A percentile compares a stretch with the other conserved stretches of the same genome.
These are phyloP conservation scores for Viridothelium virens DNA, from an alignment of 495 filamentous ascomycete species.

Conservation along the genomic window DNA sequence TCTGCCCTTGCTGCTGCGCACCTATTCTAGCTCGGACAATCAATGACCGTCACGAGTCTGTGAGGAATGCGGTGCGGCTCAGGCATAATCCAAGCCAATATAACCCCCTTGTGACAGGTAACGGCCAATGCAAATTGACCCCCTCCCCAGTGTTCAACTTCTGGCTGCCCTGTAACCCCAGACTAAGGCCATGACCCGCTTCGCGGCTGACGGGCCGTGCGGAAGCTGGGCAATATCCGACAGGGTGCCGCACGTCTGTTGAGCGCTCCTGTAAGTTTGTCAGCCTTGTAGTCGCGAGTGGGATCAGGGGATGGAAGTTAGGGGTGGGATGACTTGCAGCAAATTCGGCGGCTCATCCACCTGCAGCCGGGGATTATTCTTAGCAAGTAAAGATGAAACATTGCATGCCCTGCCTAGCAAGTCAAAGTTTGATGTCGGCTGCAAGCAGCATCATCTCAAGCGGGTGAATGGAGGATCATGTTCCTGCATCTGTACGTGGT, in stretches of 20 bases:
- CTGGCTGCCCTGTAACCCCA: background rate
- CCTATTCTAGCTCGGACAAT: background rate
- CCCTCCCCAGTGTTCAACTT: background rate
- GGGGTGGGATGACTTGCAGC: conserved; percentile 7
- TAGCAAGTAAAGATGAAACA: conserved; percentile 9
- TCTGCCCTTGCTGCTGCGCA: background rate
- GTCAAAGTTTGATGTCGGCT: conserved; percentile 5
- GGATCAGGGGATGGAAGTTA: background rate
- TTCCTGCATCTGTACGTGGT: conserved; percentile 10
- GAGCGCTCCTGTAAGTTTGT: background rate
- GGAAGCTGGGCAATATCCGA: background rate
- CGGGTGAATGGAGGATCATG: conserved; percentile 1
- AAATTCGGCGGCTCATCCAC: background rate
- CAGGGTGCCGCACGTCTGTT: background rate
- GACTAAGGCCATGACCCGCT: background rate
- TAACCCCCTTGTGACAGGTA: conserved; percentile 10
- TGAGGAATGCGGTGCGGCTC: conserved; percentile 9
- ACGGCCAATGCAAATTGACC: conserved; percentile 3
- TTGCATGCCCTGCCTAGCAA: background rate
- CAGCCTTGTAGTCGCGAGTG: background rate
- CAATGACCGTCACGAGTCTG: background rate
- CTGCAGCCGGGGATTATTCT: conserved; percentile 5
- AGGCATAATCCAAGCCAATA: conserved; percentile 11
- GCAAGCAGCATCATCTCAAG: conserved; percentile 3
- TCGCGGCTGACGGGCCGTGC: conserved; percentile 3